Conservation (phyloP, 768 basidiomycete species). For the Xanthoconium purpureum region DNA sequence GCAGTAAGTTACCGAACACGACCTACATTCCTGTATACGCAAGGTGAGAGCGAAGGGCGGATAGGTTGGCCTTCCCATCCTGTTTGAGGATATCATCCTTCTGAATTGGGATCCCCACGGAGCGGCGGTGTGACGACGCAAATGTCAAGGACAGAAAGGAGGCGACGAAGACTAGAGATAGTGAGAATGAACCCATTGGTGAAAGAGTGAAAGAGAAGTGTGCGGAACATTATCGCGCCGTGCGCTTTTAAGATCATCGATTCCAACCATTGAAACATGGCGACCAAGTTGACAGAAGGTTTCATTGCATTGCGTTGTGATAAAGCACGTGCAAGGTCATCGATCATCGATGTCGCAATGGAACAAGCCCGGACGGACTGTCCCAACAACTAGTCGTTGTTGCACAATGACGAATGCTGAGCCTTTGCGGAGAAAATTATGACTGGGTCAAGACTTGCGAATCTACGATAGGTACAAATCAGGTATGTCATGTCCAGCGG, state of each 20-base stretch:
- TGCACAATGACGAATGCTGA: not conserved
- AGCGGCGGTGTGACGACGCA: constrained; percentile 13
- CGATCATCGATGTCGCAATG: not conserved
- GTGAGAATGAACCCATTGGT: constrained; percentile 10
- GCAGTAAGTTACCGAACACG: not conserved
- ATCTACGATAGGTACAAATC: no score
- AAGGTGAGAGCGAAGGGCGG: constrained; percentile 13
- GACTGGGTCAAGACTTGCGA: no score
- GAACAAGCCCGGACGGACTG: not conserved
- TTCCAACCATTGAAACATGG: not conserved
- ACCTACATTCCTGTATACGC: constrained; percentile 10
- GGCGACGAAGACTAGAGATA: constrained; percentile 5
- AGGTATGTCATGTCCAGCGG: no score
- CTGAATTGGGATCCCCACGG: constrained; percentile 17
- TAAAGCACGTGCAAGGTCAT: not conserved
- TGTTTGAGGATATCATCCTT: constrained; percentile 9
- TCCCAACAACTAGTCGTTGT: not conserved
- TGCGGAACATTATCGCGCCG: not conserved
- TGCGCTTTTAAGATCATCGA: not conserved
- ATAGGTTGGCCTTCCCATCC: constrained; percentile 21
- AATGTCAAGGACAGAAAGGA: constrained; percentile 14
- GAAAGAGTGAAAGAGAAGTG: not conserved
- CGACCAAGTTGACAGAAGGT: not conserved
- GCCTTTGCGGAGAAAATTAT: no score
- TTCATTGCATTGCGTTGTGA: not conserved